Percentiles rank a stretch among this genome's conserved stretches.
phyloP scores from a whole-genome alignment of 306 rosid species.

The Vachellia pachyceras region DNA sequence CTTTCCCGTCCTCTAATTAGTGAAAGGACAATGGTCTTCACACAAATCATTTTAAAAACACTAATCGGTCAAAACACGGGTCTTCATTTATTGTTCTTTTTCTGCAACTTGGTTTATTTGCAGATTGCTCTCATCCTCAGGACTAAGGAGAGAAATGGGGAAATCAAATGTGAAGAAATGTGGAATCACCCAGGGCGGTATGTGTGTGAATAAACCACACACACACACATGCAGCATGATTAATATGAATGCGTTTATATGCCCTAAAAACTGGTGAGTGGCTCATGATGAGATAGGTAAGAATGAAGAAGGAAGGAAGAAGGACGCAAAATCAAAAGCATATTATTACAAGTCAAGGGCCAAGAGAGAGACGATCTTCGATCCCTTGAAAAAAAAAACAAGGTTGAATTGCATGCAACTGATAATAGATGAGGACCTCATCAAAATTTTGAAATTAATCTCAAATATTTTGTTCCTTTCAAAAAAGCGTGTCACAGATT shows the following conservation, averaged over 20 bases:
- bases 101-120: not conserved
- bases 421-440: too few relatives aligned
- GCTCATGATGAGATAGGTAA: not conserved
- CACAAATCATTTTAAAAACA: not conserved
- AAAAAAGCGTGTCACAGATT: too few relatives aligned
- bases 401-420: too few relatives aligned
- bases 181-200: too few relatives aligned
- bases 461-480: too few relatives aligned
- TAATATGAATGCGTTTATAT: not conserved
- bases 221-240: not conserved
- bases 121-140: not conserved
- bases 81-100: not conserved
- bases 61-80: slow-evolving; percentile 30
- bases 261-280: not conserved
- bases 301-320: not conserved
- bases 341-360: not conserved
- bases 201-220: too few relatives aligned
- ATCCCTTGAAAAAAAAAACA: too few relatives aligned
- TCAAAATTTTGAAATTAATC: too few relatives aligned
- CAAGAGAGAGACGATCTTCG: not conserved
- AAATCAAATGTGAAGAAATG: not conserved
- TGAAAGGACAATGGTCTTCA: slow-evolving; percentile 5
- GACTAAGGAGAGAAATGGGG: not conserved
- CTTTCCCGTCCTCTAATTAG: not conserved
- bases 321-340: slow-evolving; percentile 10